Evolutionary conservation across 2,329 filamentous ascomycete species (phyloP).

Genomic region (Exophiala oligosperma): DNA sequence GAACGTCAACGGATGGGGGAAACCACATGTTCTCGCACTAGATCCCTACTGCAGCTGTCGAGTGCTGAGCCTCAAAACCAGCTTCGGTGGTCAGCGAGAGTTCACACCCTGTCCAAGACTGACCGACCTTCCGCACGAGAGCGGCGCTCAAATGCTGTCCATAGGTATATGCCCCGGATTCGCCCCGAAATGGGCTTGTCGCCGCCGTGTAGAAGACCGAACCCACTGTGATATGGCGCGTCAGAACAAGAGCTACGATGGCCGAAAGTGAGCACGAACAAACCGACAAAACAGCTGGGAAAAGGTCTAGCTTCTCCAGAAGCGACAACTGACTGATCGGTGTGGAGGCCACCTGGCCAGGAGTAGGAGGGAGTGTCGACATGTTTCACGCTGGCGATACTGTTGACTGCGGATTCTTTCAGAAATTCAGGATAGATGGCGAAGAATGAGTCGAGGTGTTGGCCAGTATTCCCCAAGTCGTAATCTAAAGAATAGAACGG

Average conservation of each 20-base stretch:
- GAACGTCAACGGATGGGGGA: constrained; percentile 1
- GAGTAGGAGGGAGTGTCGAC: constrained; percentile 4
- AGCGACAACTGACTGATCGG: constrained; percentile 14
- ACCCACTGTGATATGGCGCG: constrained; percentile 5
- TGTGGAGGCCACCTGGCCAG: not conserved
- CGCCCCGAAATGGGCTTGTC: constrained; percentile 41
- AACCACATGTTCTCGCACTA: not conserved
- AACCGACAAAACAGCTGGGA: constrained; percentile 17
- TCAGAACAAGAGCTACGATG: not conserved
- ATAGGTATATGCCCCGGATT: constrained; percentile 37
- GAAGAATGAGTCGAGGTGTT: no score
- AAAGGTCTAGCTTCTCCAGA: constrained; percentile 21
- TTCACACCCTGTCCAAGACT: not conserved
- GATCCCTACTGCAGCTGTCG: constrained; percentile 20
- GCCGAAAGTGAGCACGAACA: constrained; percentile 1
- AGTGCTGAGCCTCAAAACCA: constrained; percentile 16
- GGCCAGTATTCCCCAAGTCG: no score
- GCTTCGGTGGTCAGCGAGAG: constrained; percentile 9
- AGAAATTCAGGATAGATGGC: no score
- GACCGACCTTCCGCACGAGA: constrained; percentile 30
- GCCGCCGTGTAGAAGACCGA: constrained; percentile 29
- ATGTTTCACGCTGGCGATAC: constrained; percentile 13
- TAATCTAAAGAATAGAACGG: no score
- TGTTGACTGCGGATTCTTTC: not conserved
- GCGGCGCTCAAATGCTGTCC: constrained; percentile 37